Percentiles rank a stretch among this genome's conserved stretches.
Evolutionary conservation across 2,329 filamentous ascomycete species (phyloP).

Genomic region (Nothopassalora personata): DNA sequence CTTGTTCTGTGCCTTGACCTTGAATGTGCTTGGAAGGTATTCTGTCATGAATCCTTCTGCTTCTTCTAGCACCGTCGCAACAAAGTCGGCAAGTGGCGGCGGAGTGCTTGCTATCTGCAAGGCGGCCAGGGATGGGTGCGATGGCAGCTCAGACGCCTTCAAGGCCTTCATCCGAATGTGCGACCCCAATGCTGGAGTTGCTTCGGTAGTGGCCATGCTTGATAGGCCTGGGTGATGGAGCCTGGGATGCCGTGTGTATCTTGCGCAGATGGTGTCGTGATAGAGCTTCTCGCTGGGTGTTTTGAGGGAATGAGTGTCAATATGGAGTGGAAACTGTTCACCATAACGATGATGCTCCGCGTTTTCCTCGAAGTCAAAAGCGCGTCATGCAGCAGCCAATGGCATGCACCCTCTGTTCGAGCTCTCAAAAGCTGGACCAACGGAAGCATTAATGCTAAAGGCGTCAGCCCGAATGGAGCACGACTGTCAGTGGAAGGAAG

Average conservation of each 20-base stretch:
- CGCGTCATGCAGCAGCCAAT: slow-evolving; percentile 2
- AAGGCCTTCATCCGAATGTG: slow-evolving; percentile 33
- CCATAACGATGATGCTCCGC: slow-evolving; percentile 3
- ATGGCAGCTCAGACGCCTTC: slow-evolving; percentile 29
- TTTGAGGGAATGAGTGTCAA: no score
- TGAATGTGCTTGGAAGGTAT: slow-evolving; percentile 52
- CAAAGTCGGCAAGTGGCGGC: slow-evolving; percentile 48
- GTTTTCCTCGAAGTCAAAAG: not conserved
- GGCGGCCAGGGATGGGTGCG: slow-evolving; percentile 30
- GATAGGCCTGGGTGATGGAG: not conserved
- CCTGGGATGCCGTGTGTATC: not conserved
- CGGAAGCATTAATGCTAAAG: not conserved
- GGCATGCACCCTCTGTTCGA: not conserved
- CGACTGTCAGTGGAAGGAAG: not conserved
- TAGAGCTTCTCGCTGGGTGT: no score
- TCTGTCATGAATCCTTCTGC: slow-evolving; percentile 54
- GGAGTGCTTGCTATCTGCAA: slow-evolving; percentile 32
- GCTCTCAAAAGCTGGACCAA: not conserved
- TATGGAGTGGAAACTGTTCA: not conserved
- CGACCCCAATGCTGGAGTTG: slow-evolving; percentile 12
- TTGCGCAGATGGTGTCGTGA: no score
- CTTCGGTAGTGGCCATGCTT: not conserved
- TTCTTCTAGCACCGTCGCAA: slow-evolving; percentile 53
- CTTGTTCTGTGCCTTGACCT: slow-evolving; percentile 45
- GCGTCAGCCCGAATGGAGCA: not conserved